A percentile compares a stretch with the other conserved stretches of the same genome.
These are phyloP conservation scores for Diaporthe amygdali DNA, from an alignment of 2,329 filamentous ascomycete species.

Conservation along the genomic window DNA sequence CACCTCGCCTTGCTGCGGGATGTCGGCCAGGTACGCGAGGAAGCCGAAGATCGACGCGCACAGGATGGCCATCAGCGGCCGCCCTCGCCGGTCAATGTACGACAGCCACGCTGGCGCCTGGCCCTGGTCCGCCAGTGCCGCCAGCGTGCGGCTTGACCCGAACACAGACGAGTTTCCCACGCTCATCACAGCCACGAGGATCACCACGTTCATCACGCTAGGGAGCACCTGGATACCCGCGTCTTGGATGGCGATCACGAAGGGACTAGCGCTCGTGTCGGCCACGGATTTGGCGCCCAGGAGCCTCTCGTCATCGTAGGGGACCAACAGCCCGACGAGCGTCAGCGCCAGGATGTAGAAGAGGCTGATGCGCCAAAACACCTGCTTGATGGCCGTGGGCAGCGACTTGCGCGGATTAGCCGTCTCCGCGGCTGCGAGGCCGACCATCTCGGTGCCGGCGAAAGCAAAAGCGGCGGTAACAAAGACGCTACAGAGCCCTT, in stretches of 20 bases:
- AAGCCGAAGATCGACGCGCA: conserved; percentile 73
- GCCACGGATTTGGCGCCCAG: conserved; percentile 50
- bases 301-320: conserved; percentile 70
- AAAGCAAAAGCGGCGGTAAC: conserved; percentile 80
- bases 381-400: conserved; percentile 87
- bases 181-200: conserved; percentile 86
- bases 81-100: conserved; percentile 83
- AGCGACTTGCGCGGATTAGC: conserved; percentile 81
- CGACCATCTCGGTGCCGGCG: conserved; percentile 77
- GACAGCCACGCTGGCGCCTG: conserved; percentile 79
- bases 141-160: conserved; percentile 87
- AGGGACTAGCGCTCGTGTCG: conserved; percentile 61
- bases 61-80: conserved; percentile 76
- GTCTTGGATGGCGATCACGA: conserved; percentile 89
- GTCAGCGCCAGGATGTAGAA: conserved; percentile 88
- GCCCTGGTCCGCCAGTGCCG: conserved; percentile 85
- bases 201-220: conserved; percentile 93
- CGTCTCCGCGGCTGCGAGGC: conserved; percentile 78
- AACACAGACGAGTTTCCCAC: conserved; percentile 94
- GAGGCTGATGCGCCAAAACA: conserved; percentile 91
- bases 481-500: conserved; percentile 80
- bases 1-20: conserved; percentile 62
- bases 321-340: conserved; percentile 82
- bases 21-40: conserved; percentile 77
- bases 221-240: conserved; percentile 82